Conservation (phyloP, 148 eudicot genomes). For the Euryodendron excelsum region DNA sequence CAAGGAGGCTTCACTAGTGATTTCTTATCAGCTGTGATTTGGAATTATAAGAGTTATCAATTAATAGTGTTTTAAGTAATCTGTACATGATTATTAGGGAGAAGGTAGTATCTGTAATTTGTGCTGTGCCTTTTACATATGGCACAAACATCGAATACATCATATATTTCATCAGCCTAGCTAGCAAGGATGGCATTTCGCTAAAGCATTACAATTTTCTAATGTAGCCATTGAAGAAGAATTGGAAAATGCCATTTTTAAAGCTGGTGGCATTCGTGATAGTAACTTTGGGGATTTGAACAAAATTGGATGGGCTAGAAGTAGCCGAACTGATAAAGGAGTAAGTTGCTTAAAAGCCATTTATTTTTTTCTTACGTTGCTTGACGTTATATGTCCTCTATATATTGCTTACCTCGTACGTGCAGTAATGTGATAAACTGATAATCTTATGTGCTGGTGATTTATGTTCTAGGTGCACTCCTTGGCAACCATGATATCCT, state of each 20-base stretch:
- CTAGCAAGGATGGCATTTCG: constrained; percentile 14
- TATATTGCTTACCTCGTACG: neutral
- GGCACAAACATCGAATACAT: neutral
- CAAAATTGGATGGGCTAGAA: constrained; percentile 82
- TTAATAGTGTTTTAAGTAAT: neutral
- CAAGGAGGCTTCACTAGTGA: neutral
- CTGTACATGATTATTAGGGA: neutral
- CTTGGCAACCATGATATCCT: constrained; percentile 79
- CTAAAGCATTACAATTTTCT: constrained; percentile 33
- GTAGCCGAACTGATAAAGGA: constrained; percentile 95
- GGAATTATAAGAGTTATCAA: neutral
- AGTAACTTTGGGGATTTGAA: constrained; percentile 76
- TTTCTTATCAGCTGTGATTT: neutral
- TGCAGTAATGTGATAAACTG: neutral
- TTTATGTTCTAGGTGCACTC: constrained; percentile 69
- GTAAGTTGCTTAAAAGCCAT: constrained; percentile 38
- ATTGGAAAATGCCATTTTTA: constrained; percentile 73
- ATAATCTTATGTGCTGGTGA: constrained; percentile 7
- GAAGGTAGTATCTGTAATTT: neutral
- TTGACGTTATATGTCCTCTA: neutral
- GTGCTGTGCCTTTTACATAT: neutral
- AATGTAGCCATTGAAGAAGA: constrained; percentile 80
- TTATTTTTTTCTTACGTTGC: constrained; percentile 2
- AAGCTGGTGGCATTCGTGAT: constrained; percentile 82
- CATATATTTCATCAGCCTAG: neutral